phyloP scores from a whole-genome alignment of 83 land plant genomes.

The Picea abies region DNA sequence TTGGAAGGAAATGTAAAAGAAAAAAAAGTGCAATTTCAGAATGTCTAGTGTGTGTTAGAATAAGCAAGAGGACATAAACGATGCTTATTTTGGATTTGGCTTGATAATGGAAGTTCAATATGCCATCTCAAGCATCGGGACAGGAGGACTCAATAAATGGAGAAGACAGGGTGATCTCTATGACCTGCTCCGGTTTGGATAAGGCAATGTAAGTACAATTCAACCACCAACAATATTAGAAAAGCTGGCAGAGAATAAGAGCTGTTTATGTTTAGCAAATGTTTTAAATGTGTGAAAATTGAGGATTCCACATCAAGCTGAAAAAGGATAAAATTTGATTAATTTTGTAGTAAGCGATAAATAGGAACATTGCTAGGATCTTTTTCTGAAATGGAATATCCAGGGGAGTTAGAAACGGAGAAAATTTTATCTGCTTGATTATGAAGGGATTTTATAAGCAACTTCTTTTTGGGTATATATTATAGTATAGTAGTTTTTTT shows the following conservation, averaged over 20 bases:
- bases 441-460: too few relatives aligned
- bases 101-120: constrained; percentile 15
- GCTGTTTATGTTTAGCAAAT: too few relatives aligned
- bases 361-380: too few relatives aligned
- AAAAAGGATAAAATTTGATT: too few relatives aligned
- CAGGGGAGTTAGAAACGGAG: not conserved
- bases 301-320: too few relatives aligned
- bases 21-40: not conserved
- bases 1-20: constrained; percentile 12
- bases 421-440: too few relatives aligned
- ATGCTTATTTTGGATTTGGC: constrained; percentile 12
- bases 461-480: too few relatives aligned
- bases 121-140: constrained; percentile 9
- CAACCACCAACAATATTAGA: constrained; percentile 2
- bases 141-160: not conserved
- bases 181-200: not conserved
- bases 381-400: not conserved
- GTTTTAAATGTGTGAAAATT: too few relatives aligned
- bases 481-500: too few relatives aligned
- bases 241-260: not conserved
- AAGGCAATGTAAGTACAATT: constrained; percentile 3
- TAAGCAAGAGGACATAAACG: constrained; percentile 4
- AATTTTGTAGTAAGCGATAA: too few relatives aligned
- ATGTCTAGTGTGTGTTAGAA: not conserved
- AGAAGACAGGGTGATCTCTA: constrained; percentile 4